Base-by-base conservation (phyloP, 805 yeast genomes). In the Metschnikowia santaceciliae region DNA sequence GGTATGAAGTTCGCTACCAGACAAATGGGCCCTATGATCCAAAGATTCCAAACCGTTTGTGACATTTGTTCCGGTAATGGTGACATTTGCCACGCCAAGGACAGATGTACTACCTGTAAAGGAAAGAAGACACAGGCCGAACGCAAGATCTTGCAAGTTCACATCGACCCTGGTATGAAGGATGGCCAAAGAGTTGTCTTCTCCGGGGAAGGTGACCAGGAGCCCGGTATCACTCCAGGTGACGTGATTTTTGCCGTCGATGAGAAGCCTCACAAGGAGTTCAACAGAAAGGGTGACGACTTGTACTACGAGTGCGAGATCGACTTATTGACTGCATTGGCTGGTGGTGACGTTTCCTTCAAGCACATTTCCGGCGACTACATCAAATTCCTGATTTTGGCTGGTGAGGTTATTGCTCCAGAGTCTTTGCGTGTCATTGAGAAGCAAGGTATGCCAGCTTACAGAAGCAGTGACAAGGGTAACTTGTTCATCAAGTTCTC, bases 11-110 rank as follows among this genome's bases (percentile, higher is more conserved):
- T 92, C 59, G 86, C 90, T 59, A 89, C 97, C 48, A 88, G 96
- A 77, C 98, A 94, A 75, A 91, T 94, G 97, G 99, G 99, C 62
- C 97, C 96, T 59, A 90, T 94, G 91, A 88, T 94, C 65, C 99
- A 94, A 78, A 88, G 97, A 79, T 88, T 88, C 83, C 98, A 94
- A 77, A 83, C 95, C 42, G 84, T 83, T 49, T 94, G 99, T 86
- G 92, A 88, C 61, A 84, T 73, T 53, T 94, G 99, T 83, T 74
- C 82, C 59, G 99, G 98, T 67, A 78, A 86, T 53, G 99, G 99
- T 69, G 92, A 87, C 70, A 86, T 86, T 57, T 81, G 90, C 66
- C 83, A 86, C 68, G 79, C 91, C 48, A 86, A 86, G 75, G 96
- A 90, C 74, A 81, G 90, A 65, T 94, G 99, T 83, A 81, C 81